Conservation (phyloP, 108 stramenopile genomes). For the Nitzschia sp. region DNA sequence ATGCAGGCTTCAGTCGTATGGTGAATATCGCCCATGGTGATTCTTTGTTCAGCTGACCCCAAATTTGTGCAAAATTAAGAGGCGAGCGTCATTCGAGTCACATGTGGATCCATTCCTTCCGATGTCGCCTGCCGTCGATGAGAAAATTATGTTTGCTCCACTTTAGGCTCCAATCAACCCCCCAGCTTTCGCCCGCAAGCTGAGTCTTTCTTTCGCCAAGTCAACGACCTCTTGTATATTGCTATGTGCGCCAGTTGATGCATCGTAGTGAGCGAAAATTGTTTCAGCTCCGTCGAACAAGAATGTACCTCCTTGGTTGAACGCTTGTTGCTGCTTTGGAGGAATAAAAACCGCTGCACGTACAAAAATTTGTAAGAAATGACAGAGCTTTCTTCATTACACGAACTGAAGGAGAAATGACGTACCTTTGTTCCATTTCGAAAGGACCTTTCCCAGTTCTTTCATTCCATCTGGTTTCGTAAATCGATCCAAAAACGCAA, state of each 20-base stretch:
- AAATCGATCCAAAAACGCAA: slow-evolving; percentile 63
- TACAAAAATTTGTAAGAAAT: neutral
- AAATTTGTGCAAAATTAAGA: no score
- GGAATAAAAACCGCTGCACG: slow-evolving; percentile 58
- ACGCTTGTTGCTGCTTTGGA: slow-evolving; percentile 72
- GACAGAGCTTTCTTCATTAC: neutral
- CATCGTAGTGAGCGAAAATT: slow-evolving; percentile 79
- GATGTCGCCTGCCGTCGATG: no score
- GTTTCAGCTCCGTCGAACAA: slow-evolving; percentile 60
- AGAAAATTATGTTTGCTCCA: no score
- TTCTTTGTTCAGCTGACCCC: no score
- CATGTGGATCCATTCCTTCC: no score
- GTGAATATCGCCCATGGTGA: no score
- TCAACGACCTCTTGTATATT: slow-evolving; percentile 43
- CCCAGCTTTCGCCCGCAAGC: neutral
- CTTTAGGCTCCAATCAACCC: neutral
- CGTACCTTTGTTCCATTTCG: slow-evolving; percentile 72
- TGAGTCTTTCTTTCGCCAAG: slow-evolving; percentile 34
- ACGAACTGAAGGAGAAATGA: neutral
- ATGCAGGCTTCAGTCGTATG: no score
- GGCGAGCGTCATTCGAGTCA: no score
- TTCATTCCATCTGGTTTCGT: slow-evolving; percentile 35
- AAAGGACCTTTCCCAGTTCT: slow-evolving; percentile 59
- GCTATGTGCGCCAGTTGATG: slow-evolving; percentile 67
- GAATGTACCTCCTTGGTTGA: slow-evolving; percentile 76